These are phyloP conservation scores for Lachnellula hyalina DNA, from an alignment of 2,329 filamentous ascomycete genomes.

Conservation along the genomic window DNA sequence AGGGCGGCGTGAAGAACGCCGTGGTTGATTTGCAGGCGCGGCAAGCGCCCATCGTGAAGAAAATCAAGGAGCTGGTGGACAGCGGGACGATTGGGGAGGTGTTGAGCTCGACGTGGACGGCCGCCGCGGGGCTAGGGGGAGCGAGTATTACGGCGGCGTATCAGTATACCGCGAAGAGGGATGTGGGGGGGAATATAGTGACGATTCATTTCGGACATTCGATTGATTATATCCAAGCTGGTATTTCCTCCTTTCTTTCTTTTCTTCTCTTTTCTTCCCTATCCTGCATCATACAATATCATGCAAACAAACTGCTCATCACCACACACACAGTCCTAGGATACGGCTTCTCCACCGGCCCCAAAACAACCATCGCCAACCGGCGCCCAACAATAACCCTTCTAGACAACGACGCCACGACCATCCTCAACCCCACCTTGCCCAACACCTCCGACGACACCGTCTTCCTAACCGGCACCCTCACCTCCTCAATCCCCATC, in stretches of 20 bases:
- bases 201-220: conserved; percentile 28
- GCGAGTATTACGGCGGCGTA: conserved; percentile 24
- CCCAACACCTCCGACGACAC: conserved; percentile 16
- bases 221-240: conserved; percentile 39
- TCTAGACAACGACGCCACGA: background rate
- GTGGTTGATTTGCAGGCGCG: conserved; percentile 48
- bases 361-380: conserved; percentile 14
- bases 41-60: conserved; percentile 39
- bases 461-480: conserved; percentile 16
- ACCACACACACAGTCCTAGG: conserved; percentile 11
- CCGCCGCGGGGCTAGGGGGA: conserved; percentile 4
- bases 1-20: conserved; percentile 33
- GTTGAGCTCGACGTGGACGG: conserved; percentile 35
- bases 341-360: conserved; percentile 9
- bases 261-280: background rate
- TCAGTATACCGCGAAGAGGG: conserved; percentile 43
- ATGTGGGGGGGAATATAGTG: conserved; percentile 36
- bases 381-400: conserved; percentile 8
- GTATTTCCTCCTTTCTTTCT: conserved; percentile 3
- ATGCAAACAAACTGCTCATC: background rate
- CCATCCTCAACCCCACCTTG: conserved; percentile 5
- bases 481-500: conserved; percentile 14
- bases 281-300: background rate
- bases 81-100: conserved; percentile 46
- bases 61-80: conserved; percentile 40